A percentile compares a stretch with the other conserved stretches of the same genome.
phyloP scores from a whole-genome alignment of 768 basidiomycete genomes.

The Epithele typhae region DNA sequence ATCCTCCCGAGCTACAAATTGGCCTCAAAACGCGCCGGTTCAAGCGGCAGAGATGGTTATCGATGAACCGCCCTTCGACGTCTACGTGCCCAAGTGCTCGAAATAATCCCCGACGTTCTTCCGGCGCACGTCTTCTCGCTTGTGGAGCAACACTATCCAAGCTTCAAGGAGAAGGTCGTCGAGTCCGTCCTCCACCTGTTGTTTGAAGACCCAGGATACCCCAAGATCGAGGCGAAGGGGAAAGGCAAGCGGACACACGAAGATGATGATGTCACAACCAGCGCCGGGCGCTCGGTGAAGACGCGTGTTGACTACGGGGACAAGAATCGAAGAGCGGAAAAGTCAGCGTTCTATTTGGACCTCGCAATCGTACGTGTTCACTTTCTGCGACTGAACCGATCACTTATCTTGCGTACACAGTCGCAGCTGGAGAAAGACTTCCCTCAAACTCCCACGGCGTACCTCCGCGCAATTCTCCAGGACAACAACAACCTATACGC shows the following conservation, averaged over 20 bases:
- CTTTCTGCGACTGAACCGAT: constrained; percentile 15
- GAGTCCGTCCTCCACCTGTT: constrained; percentile 55
- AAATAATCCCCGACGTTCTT: constrained; percentile 68
- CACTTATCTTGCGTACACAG: constrained; percentile 24
- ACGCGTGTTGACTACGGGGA: constrained; percentile 51
- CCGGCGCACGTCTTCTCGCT: constrained; percentile 49
- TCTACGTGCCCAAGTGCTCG: constrained; percentile 49
- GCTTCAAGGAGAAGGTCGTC: constrained; percentile 36
- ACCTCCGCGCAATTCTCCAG: constrained; percentile 44
- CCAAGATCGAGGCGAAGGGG: constrained; percentile 39
- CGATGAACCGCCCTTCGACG: constrained; percentile 6
- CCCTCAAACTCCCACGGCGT: constrained; percentile 50
- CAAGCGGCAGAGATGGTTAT: too few species aligned
- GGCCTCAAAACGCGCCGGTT: too few species aligned
- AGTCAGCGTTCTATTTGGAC: constrained; percentile 43
- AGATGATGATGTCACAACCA: constrained; percentile 27
- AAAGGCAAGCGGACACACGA: constrained; percentile 43
- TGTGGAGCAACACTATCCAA: constrained; percentile 38
- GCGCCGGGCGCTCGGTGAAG: constrained; percentile 25
- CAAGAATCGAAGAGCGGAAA: constrained; percentile 38
- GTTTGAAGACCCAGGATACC: constrained; percentile 60
- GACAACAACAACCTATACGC: constrained; percentile 51
- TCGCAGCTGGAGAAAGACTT: constrained; percentile 53
- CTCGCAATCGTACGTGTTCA: constrained; percentile 54
- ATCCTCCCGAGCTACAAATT: too few species aligned